A percentile compares a stretch with the other conserved stretches of the same genome.
phyloP scores from a whole-genome alignment of 2,329 filamentous ascomycete species.

The Trichoderma endophyticum region DNA sequence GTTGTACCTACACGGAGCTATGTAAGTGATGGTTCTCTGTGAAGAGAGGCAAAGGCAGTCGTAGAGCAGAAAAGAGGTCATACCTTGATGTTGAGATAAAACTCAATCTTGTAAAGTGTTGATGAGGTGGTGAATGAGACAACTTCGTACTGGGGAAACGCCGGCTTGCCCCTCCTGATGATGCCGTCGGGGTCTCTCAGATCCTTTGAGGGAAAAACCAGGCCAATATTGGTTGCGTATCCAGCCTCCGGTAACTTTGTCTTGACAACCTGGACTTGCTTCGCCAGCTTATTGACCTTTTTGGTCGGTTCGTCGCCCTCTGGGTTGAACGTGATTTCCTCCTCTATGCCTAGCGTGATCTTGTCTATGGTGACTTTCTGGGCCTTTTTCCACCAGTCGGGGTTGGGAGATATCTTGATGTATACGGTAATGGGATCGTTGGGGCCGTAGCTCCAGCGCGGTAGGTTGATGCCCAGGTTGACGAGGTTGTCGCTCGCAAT shows the following conservation, averaged over 20 bases:
- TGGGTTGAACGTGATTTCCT: constrained; percentile 98
- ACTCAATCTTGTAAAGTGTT: constrained; percentile 96
- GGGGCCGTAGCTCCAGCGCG: constrained; percentile 94
- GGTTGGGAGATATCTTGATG: constrained; percentile 89
- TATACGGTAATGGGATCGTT: constrained; percentile 94
- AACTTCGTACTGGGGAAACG: constrained; percentile 85
- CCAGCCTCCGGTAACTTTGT: constrained; percentile 86
- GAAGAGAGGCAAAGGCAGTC: too few relatives aligned
- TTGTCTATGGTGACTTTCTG: constrained; percentile 90
- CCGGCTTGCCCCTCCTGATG: constrained; percentile 76
- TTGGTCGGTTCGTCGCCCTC: constrained; percentile 93
- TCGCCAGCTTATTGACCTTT: constrained; percentile 82
- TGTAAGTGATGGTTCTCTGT: constrained; percentile 18
- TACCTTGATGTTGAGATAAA: constrained; percentile 93
- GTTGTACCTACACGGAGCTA: constrained; percentile 63
- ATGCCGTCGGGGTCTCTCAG: constrained; percentile 83
- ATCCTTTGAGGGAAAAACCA: constrained; percentile 89
- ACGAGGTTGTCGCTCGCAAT: constrained; percentile 86
- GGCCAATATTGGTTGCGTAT: constrained; percentile 86
- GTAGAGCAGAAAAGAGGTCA: not conserved
- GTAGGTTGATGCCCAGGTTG: constrained; percentile 85
- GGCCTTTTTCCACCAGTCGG: constrained; percentile 86
- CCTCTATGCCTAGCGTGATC: constrained; percentile 90
- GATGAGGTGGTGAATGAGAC: constrained; percentile 91
- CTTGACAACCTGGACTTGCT: constrained; percentile 76